Conservation (phyloP, 169 alveolate genomes). For the Plasmodium ovale region DNA sequence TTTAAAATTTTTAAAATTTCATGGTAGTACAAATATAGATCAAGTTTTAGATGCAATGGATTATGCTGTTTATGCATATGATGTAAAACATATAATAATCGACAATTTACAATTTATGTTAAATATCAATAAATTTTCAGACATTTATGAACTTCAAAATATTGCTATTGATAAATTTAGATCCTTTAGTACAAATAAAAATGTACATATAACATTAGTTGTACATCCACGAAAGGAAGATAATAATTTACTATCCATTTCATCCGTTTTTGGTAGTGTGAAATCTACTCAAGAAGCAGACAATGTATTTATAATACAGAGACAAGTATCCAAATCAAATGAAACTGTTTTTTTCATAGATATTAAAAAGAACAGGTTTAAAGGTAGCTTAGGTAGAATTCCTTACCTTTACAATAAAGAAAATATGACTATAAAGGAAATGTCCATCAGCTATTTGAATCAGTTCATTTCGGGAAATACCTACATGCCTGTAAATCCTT, state of each 20-base stretch:
- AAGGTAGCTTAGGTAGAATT: constrained; percentile 94
- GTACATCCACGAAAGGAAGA: constrained; percentile 97
- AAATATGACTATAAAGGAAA: constrained; percentile 77
- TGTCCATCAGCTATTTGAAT: constrained; percentile 46
- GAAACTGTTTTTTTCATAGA: constrained; percentile 84
- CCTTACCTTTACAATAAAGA: constrained; percentile 76
- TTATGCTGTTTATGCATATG: constrained; percentile 94
- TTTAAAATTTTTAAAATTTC: constrained; percentile 92
- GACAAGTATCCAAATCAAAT: constrained; percentile 81
- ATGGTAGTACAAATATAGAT: constrained; percentile 93
- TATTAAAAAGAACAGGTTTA: constrained; percentile 94
- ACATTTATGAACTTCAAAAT: constrained; percentile 93
- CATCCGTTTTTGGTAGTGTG: constrained; percentile 96
- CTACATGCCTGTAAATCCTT: background rate
- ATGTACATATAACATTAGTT: constrained; percentile 93
- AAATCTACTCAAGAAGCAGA: constrained; percentile 98
- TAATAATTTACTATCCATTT: constrained; percentile 90
- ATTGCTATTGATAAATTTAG: constrained; percentile 92
- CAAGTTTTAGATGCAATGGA: constrained; percentile 94
- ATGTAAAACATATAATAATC: constrained; percentile 92
- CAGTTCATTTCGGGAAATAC: constrained; percentile 13
- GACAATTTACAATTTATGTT: constrained; percentile 96
- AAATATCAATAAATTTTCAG: constrained; percentile 84
- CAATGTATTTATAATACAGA: constrained; percentile 92
- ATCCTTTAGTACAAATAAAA: constrained; percentile 90